These are phyloP conservation scores for Xylariaceae sp. DNA, from an alignment of 2,329 filamentous ascomycete genomes.

Conservation along the genomic window DNA sequence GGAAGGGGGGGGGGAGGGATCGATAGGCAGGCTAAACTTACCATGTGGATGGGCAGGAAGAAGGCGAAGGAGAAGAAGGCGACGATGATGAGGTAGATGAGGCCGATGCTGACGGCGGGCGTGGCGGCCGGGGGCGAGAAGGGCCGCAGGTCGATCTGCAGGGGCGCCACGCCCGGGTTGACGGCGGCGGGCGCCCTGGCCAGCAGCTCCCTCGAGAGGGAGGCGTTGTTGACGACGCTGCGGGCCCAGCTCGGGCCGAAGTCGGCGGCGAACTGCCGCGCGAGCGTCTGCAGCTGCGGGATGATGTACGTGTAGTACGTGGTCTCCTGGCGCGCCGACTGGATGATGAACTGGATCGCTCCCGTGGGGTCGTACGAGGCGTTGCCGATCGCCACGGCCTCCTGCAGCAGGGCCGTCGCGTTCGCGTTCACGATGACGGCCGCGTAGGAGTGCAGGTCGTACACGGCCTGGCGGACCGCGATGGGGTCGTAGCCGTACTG, in stretches of 20 bases:
- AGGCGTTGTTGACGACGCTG: slow-evolving; percentile 45
- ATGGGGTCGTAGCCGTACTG: slow-evolving; percentile 59
- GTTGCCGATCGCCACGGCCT: slow-evolving; percentile 58
- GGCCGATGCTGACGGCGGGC: slow-evolving; percentile 62
- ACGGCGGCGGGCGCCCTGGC: slow-evolving; percentile 33
- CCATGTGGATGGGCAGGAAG: slow-evolving; percentile 64
- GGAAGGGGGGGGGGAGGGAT: background rate
- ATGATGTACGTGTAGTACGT: slow-evolving; percentile 56
- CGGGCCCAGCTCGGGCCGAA: slow-evolving; percentile 52
- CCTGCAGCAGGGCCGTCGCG: slow-evolving; percentile 59
- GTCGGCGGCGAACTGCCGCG: slow-evolving; percentile 46
- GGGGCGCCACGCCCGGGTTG: slow-evolving; percentile 37
- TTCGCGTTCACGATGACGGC: slow-evolving; percentile 66
- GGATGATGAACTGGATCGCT: slow-evolving; percentile 58
- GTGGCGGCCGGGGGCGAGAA: slow-evolving; percentile 58
- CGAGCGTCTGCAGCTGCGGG: slow-evolving; percentile 53
- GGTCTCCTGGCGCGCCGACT: slow-evolving; percentile 58
- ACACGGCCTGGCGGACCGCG: slow-evolving; percentile 60
- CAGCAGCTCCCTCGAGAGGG: slow-evolving; percentile 35
- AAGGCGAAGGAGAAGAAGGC: slow-evolving; percentile 69
- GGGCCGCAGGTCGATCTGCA: slow-evolving; percentile 57
- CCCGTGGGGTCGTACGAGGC: slow-evolving; percentile 62
- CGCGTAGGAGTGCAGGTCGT: slow-evolving; percentile 61
- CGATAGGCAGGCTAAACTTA: slow-evolving; percentile 18
- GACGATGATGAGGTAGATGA: slow-evolving; percentile 70